Evolutionary conservation across 768 basidiomycete species (phyloP).

Genomic region (Lepiota brunneoincarnata): DNA sequence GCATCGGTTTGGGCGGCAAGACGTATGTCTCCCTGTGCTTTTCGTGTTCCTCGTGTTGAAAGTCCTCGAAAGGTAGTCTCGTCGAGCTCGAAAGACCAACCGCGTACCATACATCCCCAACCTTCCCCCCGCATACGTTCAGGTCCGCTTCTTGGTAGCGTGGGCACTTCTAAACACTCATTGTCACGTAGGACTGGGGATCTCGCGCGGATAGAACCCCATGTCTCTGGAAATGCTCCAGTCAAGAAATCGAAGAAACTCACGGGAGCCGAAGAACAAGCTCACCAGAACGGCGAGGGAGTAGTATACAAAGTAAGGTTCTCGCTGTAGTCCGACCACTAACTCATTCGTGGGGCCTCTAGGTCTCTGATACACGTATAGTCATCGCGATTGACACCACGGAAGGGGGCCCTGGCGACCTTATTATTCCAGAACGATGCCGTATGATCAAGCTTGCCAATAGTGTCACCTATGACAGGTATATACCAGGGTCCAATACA

Average conservation of each 20-base stretch:
- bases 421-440: conserved; percentile 84
- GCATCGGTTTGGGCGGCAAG: conserved; percentile 89
- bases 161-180: conserved; percentile 12
- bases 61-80: conserved; percentile 52
- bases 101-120: conserved; percentile 68
- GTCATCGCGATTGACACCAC: conserved; percentile 74
- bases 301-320: conserved; percentile 77
- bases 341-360: not conserved
- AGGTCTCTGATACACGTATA: conserved; percentile 82
- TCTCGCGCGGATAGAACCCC: conserved; percentile 80
- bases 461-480: conserved; percentile 89
- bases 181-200: conserved; percentile 69
- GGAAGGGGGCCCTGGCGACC: conserved; percentile 56
- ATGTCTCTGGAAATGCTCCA: conserved; percentile 39
- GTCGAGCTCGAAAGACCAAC: conserved; percentile 83
- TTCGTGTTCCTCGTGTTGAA: conserved; percentile 17
- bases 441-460: conserved; percentile 88
- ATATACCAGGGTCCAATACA: not conserved
- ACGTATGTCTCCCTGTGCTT: conserved; percentile 50
- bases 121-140: conserved; percentile 86
- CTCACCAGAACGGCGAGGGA: conserved; percentile 54
- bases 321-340: not conserved
- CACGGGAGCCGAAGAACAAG: conserved; percentile 35
- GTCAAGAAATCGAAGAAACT: conserved; percentile 45
- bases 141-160: conserved; percentile 42